Base-by-base conservation (phyloP, 2,329 filamentous ascomycete species). In the Dothistroma pini region DNA sequence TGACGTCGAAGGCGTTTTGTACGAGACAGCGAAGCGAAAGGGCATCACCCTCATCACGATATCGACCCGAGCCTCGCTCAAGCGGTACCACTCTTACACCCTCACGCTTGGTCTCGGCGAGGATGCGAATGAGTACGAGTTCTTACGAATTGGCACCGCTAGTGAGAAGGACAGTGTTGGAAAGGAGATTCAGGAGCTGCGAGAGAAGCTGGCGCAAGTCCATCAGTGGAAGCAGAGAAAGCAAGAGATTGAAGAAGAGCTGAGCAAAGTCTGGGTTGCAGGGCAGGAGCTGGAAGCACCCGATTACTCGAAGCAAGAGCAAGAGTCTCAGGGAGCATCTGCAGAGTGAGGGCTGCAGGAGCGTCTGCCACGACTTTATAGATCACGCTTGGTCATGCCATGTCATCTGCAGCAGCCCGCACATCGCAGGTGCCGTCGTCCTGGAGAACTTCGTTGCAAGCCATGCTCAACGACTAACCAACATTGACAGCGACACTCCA, bases 21-120 rank as follows among this genome's bases (percentile, higher is more conserved):
- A 99, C 72, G 93, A 99, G 78, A 89, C 86, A 21, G 93, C 91
- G 70, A 99, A 99, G 77, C 89, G 92, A 63, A 89, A 88, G 72
- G 93, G 93, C 0, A 97, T 97, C 68, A 99, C 95, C 1, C 80
- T 99, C 3, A 95, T 99, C 69, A 99, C 95, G 0, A 93, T 99
- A 62, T 96, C 92, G 1, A 99, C 95, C 0, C 89, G 95, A 49
- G 93, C 91, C 14, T 96, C 91, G 22, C 83, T 99, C 60, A 97
- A 97, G 77, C 93, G 93, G 72, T 97, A 97, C 72, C 95, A 99
- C 78, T 93, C 88, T 0, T 97, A 87, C 77, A 96, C 96, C 69
- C 86, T 99, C 10, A 88, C 88, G 2, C 85, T 99, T 4, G 93
- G 93, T 31, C 79, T 89, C 61, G 93, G 93, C 56, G 86, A 90